Percentiles rank a stretch among this genome's conserved stretches.
Evolutionary conservation across 2,329 filamentous ascomycete genomes (phyloP).

Genomic region (Peltaster fructicola): DNA sequence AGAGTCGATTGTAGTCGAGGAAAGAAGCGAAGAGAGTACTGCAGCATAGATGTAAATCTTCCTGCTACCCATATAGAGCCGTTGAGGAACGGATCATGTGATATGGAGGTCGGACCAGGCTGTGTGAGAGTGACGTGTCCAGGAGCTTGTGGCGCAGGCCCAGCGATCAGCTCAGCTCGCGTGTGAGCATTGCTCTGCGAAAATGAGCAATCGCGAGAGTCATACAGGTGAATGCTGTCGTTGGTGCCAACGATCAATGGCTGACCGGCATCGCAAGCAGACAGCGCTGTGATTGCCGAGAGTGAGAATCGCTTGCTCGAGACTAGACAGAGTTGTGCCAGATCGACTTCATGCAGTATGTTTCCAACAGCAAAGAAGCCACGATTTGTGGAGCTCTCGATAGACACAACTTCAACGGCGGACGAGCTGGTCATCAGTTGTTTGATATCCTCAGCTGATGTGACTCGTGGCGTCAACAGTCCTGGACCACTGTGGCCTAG

Average conservation of each 20-base stretch:
- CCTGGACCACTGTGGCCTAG: conserved; percentile 47
- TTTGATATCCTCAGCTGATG: conserved; percentile 26
- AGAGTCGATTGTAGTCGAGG: conserved; percentile 60
- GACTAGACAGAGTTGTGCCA: conserved; percentile 52
- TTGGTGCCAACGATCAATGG: conserved; percentile 76
- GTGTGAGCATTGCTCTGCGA: conserved; percentile 1
- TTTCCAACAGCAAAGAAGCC: conserved; percentile 70
- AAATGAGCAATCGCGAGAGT: conserved; percentile 40
- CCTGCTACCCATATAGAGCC: conserved; percentile 73
- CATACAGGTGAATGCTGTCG: conserved; percentile 64
- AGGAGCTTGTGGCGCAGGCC: conserved; percentile 17
- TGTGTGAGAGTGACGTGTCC: conserved; percentile 58
- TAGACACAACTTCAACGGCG: conserved; percentile 66
- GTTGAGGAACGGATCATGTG: conserved; percentile 50
- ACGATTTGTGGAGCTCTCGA: conserved; percentile 48
- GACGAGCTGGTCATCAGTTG: conserved; percentile 49
- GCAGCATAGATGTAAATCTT: conserved; percentile 71
- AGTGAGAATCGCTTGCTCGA: conserved; percentile 58
- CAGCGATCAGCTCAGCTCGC: conserved; percentile 15
- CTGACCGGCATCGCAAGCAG: conserved; percentile 44
- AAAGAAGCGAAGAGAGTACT: conserved; percentile 78
- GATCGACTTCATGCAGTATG: conserved; percentile 63
- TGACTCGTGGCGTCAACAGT: conserved; percentile 43
- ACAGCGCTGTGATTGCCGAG: conserved; percentile 70
- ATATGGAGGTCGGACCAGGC: conserved; percentile 64